Evolutionary conservation across 169 alveolate genomes (phyloP).

Genomic region (Amoebophrya sp.): DNA sequence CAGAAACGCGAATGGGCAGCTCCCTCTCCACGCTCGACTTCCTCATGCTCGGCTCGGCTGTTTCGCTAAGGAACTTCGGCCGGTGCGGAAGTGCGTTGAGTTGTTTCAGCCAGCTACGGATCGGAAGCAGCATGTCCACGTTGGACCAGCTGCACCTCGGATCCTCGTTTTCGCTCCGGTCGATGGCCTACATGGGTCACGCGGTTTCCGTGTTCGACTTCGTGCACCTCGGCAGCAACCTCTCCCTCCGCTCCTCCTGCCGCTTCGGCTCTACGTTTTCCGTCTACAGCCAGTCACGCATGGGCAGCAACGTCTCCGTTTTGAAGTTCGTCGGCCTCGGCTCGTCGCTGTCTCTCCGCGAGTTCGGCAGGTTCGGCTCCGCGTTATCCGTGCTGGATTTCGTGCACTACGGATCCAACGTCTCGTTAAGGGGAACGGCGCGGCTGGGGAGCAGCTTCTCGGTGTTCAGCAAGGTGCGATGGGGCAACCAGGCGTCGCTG

Average conservation of each 20-base stretch:
- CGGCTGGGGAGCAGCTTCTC: not conserved
- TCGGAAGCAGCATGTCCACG: not conserved
- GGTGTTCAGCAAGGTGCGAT: not conserved
- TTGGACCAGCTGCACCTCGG: constrained; percentile 8
- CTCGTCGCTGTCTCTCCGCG: not conserved
- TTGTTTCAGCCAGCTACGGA: not conserved
- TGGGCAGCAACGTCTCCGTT: not conserved
- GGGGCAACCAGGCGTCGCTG: not conserved
- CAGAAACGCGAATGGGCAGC: not conserved
- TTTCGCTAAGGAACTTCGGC: not conserved
- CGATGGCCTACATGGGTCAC: not conserved
- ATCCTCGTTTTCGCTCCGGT: not conserved
- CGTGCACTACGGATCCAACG: not conserved
- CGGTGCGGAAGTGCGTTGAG: not conserved
- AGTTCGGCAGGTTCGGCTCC: constrained; percentile 7
- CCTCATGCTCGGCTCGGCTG: not conserved
- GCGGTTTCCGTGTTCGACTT: not conserved
- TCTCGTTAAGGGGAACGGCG: not conserved
- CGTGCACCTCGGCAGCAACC: constrained; percentile 1
- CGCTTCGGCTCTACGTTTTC: not conserved
- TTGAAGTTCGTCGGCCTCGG: not conserved
- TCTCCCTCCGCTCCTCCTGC: not conserved
- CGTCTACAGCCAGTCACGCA: not conserved
- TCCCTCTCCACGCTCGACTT: not conserved
- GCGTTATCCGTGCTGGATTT: not conserved